Evolutionary conservation across 2,329 filamentous ascomycete genomes (phyloP).

Genomic region (Pestalotiopsis sp.): DNA sequence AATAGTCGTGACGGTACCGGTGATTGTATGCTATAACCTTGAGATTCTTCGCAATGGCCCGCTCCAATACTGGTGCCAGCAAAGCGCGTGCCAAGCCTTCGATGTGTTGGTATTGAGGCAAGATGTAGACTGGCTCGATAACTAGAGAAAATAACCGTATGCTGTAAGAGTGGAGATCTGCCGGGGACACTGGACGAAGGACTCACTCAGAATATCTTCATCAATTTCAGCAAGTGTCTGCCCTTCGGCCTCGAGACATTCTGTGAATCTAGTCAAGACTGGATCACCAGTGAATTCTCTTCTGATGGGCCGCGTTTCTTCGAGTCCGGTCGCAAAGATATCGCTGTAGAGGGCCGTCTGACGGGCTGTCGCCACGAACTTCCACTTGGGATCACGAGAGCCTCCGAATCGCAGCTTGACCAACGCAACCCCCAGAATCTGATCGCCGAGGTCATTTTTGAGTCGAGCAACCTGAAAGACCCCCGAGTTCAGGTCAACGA

Average conservation of each 20-base stretch:
- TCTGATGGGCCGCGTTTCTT: background rate
- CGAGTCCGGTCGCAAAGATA: background rate
- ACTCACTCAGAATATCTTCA: background rate
- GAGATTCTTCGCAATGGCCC: background rate
- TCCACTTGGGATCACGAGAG: background rate
- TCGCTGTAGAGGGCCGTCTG: background rate
- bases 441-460: background rate
- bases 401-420: background rate
- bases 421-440: background rate
- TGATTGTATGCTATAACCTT: background rate
- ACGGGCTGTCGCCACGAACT: background rate
- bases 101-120: slow-evolving; percentile 1
- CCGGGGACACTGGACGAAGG: no score
- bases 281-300: background rate
- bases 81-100: background rate
- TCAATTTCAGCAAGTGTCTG: background rate
- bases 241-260: background rate
- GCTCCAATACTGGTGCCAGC: background rate
- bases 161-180: no score
- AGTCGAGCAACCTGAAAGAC: background rate
- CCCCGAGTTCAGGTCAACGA: background rate
- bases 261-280: background rate
- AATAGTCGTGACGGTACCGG: background rate
- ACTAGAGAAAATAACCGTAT: background rate
- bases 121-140: background rate